phyloP scores from a whole-genome alignment of 768 basidiomycete genomes.

The Termitomyces sp. region DNA sequence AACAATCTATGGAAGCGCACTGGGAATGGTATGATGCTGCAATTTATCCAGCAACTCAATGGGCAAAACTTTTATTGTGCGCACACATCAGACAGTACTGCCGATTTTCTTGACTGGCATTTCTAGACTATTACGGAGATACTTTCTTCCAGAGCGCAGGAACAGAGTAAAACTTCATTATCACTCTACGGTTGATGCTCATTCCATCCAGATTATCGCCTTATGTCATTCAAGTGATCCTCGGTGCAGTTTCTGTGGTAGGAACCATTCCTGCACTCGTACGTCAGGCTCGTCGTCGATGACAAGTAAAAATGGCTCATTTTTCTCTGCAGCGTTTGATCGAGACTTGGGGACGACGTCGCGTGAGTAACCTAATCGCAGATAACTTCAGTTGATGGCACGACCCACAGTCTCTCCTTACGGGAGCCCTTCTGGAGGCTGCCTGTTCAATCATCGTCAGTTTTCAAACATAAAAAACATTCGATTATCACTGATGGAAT shows the following conservation, averaged over 20 bases:
- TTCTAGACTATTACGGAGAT: slow-evolving; percentile 72
- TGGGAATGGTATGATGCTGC: slow-evolving; percentile 76
- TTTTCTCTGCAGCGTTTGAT: slow-evolving; percentile 42
- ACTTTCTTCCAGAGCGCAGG: slow-evolving; percentile 77
- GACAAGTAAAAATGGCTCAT: neutral
- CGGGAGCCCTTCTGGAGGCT: slow-evolving; percentile 57
- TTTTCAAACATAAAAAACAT: neutral
- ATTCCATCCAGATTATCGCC: slow-evolving; percentile 42
- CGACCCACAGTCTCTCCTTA: slow-evolving; percentile 49
- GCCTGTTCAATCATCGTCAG: slow-evolving; percentile 57
- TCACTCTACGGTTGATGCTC: neutral
- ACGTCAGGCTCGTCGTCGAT: slow-evolving; percentile 12
- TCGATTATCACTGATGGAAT: neutral
- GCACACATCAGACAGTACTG: slow-evolving; percentile 11
- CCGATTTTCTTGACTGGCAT: neutral
- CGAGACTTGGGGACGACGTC: slow-evolving; percentile 71
- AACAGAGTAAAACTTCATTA: slow-evolving; percentile 38
- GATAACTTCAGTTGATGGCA: neutral
- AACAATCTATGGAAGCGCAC: slow-evolving; percentile 73
- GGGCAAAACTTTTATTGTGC: slow-evolving; percentile 79
- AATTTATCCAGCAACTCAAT: slow-evolving; percentile 77
- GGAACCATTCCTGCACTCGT: slow-evolving; percentile 69
- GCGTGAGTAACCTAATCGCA: slow-evolving; percentile 28
- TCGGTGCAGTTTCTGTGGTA: slow-evolving; percentile 70
- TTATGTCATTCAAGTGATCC: slow-evolving; percentile 70